These are phyloP conservation scores for Stagonosporopsis cucurbitacearum DNA, from an alignment of 2,329 filamentous ascomycete species.

Conservation along the genomic window DNA sequence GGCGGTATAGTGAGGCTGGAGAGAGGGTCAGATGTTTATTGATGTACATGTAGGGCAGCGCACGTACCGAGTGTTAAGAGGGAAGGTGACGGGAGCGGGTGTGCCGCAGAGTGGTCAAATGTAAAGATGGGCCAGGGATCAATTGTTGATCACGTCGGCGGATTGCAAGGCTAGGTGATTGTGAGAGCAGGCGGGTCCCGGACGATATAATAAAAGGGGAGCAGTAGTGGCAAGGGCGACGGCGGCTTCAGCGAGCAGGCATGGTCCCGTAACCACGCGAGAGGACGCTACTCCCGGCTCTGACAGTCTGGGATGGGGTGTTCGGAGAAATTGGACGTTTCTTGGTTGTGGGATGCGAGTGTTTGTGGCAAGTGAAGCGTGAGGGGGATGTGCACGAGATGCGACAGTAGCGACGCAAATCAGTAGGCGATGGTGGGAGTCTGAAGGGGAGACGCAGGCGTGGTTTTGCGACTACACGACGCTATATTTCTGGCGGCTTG, in stretches of 20 bases:
- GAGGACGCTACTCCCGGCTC: conserved; percentile 28
- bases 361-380: conserved; percentile 33
- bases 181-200: conserved; percentile 31
- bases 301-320: conserved; percentile 26
- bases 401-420: conserved; percentile 28
- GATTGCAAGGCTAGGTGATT: conserved; percentile 36
- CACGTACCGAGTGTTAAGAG: conserved; percentile 25
- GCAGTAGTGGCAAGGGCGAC: conserved; percentile 26
- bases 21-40: conserved; percentile 3
- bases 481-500: conserved; percentile 29
- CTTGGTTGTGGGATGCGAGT: conserved; percentile 23
- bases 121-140: conserved; percentile 9
- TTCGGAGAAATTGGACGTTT: conserved; percentile 33
- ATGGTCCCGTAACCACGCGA: conserved; percentile 32
- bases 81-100: conserved; percentile 22
- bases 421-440: conserved; percentile 27
- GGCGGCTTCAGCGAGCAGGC: conserved; percentile 40
- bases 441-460: conserved; percentile 31
- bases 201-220: conserved; percentile 34
- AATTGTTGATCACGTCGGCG: conserved; percentile 30
- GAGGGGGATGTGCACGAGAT: conserved; percentile 34
- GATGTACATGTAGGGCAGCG: conserved; percentile 6
- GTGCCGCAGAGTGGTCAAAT: conserved; percentile 29
- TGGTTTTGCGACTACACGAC: conserved; percentile 37
- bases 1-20: neutral